Evolutionary conservation across 768 basidiomycete species (phyloP).

Genomic region (Saitozyma sp.): DNA sequence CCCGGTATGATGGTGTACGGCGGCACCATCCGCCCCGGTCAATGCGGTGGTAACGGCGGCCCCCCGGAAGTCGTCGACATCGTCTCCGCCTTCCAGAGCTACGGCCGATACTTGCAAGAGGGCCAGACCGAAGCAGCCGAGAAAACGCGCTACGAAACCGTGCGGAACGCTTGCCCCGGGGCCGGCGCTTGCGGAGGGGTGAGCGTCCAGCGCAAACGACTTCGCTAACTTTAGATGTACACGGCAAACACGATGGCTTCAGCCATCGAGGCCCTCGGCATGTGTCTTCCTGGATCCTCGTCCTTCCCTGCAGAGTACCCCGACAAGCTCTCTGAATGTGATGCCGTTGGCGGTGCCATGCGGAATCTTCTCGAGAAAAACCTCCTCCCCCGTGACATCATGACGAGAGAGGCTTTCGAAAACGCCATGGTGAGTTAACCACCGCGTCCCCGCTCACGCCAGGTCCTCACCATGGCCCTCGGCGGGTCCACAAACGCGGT

Average conservation of each 20-base stretch:
- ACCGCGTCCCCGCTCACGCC: slow-evolving; percentile 11
- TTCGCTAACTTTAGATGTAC: slow-evolving; percentile 70
- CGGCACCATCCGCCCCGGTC: slow-evolving; percentile 88
- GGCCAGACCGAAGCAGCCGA: slow-evolving; percentile 83
- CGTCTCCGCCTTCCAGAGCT: slow-evolving; percentile 96
- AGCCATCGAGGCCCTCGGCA: slow-evolving; percentile 90
- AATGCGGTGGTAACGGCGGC: slow-evolving; percentile 67
- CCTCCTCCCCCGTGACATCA: slow-evolving; percentile 90
- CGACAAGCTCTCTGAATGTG: slow-evolving; percentile 85
- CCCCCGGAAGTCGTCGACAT: slow-evolving; percentile 80
- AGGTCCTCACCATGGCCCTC: slow-evolving; percentile 94
- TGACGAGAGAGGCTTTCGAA: slow-evolving; percentile 95
- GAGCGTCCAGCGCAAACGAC: slow-evolving; percentile 51
- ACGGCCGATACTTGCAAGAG: slow-evolving; percentile 90
- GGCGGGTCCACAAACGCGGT: slow-evolving; percentile 99
- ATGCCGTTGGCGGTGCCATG: slow-evolving; percentile 77
- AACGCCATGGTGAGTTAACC: slow-evolving; percentile 80
- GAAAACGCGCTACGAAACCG: slow-evolving; percentile 75
- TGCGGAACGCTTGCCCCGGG: slow-evolving; percentile 94
- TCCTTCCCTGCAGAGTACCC: slow-evolving; percentile 90
- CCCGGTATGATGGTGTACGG: slow-evolving; percentile 98
- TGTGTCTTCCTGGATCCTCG: slow-evolving; percentile 95
- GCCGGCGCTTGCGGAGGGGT: slow-evolving; percentile 97
- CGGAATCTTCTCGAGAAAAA: slow-evolving; percentile 83
- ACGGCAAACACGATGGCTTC: slow-evolving; percentile 99